Evolutionary conservation across 495 filamentous ascomycete genomes (phyloP).

Genomic region (Neurospora intermedia): DNA sequence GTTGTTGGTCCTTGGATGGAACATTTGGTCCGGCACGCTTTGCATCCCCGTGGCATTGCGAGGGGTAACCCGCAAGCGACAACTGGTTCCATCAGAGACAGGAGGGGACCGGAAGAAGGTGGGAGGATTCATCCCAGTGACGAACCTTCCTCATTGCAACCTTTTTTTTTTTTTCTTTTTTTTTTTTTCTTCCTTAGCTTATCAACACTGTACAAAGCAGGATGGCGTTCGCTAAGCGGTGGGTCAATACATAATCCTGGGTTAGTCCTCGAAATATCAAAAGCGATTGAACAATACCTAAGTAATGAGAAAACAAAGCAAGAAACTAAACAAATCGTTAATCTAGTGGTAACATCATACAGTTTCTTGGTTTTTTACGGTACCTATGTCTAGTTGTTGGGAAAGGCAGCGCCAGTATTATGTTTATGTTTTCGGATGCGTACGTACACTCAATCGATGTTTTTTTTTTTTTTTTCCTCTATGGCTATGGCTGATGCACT

Average conservation of each 20-base stretch:
- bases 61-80: neutral
- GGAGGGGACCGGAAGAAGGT: neutral
- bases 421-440: neutral
- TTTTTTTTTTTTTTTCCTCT: neutral
- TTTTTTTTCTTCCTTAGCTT: neutral
- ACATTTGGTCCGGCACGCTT: neutral
- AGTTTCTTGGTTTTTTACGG: neutral
- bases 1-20: neutral
- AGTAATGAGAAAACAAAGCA: neutral
- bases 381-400: neutral
- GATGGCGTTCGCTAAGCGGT: neutral
- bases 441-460: neutral
- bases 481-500: neutral
- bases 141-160: neutral
- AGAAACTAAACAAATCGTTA: neutral
- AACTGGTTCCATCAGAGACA: neutral
- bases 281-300: neutral
- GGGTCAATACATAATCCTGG: neutral
- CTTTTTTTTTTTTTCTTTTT: neutral
- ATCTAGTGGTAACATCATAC: neutral
- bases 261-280: neutral
- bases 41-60: neutral
- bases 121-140: neutral
- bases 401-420: neutral
- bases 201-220: neutral